Conservation (phyloP, 352 stramenopile genomes). For the Pythium brassicae region DNA sequence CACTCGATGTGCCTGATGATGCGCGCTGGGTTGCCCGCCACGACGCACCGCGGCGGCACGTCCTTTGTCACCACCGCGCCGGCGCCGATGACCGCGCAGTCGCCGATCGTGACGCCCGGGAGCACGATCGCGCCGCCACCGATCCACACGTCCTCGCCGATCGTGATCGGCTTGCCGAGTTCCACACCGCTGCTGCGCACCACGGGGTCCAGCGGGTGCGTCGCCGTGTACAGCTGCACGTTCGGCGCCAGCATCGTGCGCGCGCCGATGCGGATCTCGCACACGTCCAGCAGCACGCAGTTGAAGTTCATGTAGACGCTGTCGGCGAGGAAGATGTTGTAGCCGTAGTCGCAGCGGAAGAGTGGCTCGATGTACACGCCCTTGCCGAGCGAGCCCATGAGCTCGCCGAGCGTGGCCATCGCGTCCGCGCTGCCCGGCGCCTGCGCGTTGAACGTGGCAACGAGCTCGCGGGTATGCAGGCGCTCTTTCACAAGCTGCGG, state of each 20-base stretch:
- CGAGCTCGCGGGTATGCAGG: constrained; percentile 22
- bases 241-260: constrained; percentile 69
- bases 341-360: constrained; percentile 89
- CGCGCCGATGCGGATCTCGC: constrained; percentile 68
- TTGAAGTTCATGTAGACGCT: constrained; percentile 89
- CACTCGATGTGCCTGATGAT: constrained; percentile 67
- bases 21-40: constrained; percentile 68
- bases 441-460: constrained; percentile 42
- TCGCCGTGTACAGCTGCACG: constrained; percentile 79
- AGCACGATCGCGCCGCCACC: constrained; percentile 68
- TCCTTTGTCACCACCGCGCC: constrained; percentile 80
- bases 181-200: constrained; percentile 39
- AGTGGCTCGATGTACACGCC: constrained; percentile 68
- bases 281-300: constrained; percentile 82
- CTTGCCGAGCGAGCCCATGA: constrained; percentile 39
- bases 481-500: constrained; percentile 35
- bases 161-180: constrained; percentile 61
- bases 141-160: constrained; percentile 84
- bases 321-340: constrained; percentile 68
- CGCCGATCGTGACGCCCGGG: constrained; percentile 63
- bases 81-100: constrained; percentile 56
- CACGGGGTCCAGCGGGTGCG: constrained; percentile 60
- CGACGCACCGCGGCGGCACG: constrained; percentile 53
- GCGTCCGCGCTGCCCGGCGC: constrained; percentile 22
- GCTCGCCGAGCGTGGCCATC: constrained; percentile 22